Evolutionary conservation across 768 basidiomycete species (phyloP).

Genomic region (Boletus sp.): DNA sequence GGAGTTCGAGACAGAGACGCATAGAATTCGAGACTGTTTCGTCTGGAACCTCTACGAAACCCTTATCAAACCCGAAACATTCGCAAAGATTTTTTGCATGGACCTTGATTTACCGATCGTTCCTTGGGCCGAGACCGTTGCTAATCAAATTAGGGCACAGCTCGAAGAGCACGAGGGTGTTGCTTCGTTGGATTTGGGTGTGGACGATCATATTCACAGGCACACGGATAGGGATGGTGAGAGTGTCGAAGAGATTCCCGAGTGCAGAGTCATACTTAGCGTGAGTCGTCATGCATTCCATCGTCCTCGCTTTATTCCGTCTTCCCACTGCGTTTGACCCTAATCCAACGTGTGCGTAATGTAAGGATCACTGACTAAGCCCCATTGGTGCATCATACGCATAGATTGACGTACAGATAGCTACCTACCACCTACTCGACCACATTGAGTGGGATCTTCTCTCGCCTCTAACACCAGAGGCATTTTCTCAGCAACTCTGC

Average conservation of each 20-base stretch:
- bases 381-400: not conserved
- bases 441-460: constrained; percentile 99
- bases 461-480: constrained; percentile 85
- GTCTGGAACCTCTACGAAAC: constrained; percentile 92
- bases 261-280: constrained; percentile 79
- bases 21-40: constrained; percentile 91
- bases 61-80: constrained; percentile 79
- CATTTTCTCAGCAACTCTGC: constrained; percentile 76
- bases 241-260: constrained; percentile 60
- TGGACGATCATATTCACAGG: constrained; percentile 26
- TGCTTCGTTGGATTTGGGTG: constrained; percentile 69
- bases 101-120: constrained; percentile 75
- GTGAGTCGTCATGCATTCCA: constrained; percentile 39
- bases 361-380: constrained; percentile 10
- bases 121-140: constrained; percentile 73
- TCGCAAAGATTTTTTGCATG: constrained; percentile 82
- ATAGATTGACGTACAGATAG: constrained; percentile 96
- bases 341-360: constrained; percentile 16
- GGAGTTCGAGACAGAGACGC: constrained; percentile 90
- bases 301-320: constrained; percentile 1
- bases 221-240: constrained; percentile 33
- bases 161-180: constrained; percentile 86
- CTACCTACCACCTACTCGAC: constrained; percentile 85
- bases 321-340: constrained; percentile 14
- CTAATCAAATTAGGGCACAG: constrained; percentile 86